Evolutionary conservation across 2,329 filamentous ascomycete genomes (phyloP), one percentile per base, ranked within the genome.

Genomic region (Penicillium nordicum): DNA sequence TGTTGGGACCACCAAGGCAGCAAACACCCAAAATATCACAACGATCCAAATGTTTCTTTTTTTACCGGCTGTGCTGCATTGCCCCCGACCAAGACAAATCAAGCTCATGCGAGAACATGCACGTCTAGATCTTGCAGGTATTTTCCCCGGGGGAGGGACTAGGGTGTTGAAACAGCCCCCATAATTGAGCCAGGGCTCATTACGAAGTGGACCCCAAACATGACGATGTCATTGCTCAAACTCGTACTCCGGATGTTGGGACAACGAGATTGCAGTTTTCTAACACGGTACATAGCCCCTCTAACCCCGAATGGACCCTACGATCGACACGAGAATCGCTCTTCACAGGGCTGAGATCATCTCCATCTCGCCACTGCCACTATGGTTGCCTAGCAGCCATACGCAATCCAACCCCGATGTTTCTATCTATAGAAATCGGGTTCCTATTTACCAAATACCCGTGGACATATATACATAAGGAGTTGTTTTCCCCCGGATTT

Each of bases 331-430:
- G 9, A 44, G 11, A 41, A 41, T 46, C 27, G 27, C 34, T 46
- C 3, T 32, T 44, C 32, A 52, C 48, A 46, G 29, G 53, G 53
- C 53, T 55, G 48, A 48, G 45, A 50, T 63, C 56, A 58, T 58
- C 41, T 63, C 47, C 56, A 58, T 58, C 41, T 63, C 47, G 62
- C 62, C 61, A 63, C 61, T 49, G 40, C 62, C 32, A 49, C 52
- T 38, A 36, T 37, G 29, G 47, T 30, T 53, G 54, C 30, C 45
- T 32, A 47, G 25, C 38, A 12, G 8, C 30, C 49, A 45, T 44
- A 29, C 27, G 42, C 44, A 43, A 51, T 37, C 36, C 29, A 53
- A 41, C 29, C 51, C 29, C 37, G 34, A 34, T 43, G 51, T 60
- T 62, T 36, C 59, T 62, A 57, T 60, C 37, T 44, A 53, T 62